Evolutionary conservation across 768 basidiomycete species (phyloP), one percentile per base, ranked within the genome.

Genomic region (Tulasnella calospora): DNA sequence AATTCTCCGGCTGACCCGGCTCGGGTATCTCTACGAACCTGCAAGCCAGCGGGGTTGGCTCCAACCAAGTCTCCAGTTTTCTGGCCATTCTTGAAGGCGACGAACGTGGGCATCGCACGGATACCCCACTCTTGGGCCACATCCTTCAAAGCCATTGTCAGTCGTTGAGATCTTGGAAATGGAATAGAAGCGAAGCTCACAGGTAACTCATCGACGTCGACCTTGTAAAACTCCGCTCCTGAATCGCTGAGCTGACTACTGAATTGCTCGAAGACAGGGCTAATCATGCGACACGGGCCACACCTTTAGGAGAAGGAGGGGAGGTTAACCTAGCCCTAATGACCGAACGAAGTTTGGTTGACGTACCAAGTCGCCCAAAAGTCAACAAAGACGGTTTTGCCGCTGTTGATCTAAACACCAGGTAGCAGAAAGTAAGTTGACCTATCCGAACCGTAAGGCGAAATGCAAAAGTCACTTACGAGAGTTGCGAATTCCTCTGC

Each of bases 1-100:
- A 5, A 67, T 33, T 67, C 30, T 67, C 61, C 15, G 3, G 10
- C 2, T 9, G 1, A 35, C 13, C 61, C 8, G 13, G n/a, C 61
- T 67, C 30, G 10, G 30, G 27, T 8, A 67, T 67, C 12, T 35
- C 23, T 35, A 67, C 61, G 5, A 17, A 35, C 61, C 61, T 67
- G 61, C 17, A 67, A 67, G 30, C 61, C 61, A 30, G 6, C 61
- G 0, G 61, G 61, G 15, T 81, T 83, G 5, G 90, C 90, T 35
- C 91, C 90, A 21, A 89, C 86, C 38, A 89, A 40, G 0, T 85
- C 83, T 17, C 81, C 81, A 71, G 85, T 61, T 83, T 86, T 84
- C 17, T 83, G 17, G 38, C 86, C 86, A 33, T 81, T 79, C 82
- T 85, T 83, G 82, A 85, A 87, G 23, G 83, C 74, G 7, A 83